These are phyloP conservation scores for Hydnum rufescens DNA, from an alignment of 768 basidiomycete genomes.

Conservation along the genomic window DNA sequence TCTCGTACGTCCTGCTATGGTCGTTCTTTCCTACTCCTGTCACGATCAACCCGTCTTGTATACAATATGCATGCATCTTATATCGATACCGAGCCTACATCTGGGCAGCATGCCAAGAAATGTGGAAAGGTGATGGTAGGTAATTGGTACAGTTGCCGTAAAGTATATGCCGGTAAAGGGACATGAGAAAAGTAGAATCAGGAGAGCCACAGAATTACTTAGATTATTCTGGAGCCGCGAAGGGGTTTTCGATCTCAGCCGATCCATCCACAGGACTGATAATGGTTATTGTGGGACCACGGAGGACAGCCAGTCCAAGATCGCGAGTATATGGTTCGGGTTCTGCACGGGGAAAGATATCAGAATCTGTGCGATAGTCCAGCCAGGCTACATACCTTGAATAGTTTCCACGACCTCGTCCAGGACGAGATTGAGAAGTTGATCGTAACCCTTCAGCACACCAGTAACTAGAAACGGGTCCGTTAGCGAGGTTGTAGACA, in stretches of 20 bases:
- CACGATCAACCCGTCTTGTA: too few species aligned
- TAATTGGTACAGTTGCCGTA: neutral
- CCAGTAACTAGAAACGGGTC: conserved; percentile 46
- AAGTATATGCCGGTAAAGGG: neutral
- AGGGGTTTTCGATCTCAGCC: conserved; percentile 86
- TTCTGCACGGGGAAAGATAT: neutral
- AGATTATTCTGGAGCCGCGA: conserved; percentile 49
- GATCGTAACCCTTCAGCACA: conserved; percentile 87
- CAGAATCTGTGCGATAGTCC: neutral
- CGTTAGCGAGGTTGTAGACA: neutral
- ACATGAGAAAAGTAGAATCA: too few species aligned
- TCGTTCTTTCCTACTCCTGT: neutral
- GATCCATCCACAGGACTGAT: conserved; percentile 89
- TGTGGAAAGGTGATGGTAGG: neutral
- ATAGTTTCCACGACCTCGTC: conserved; percentile 84
- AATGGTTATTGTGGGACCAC: conserved; percentile 87
- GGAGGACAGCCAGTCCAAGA: conserved; percentile 71
- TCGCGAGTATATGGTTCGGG: conserved; percentile 12
- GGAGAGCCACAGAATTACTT: too few species aligned
- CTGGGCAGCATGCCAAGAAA: too few species aligned
- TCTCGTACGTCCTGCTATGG: neutral
- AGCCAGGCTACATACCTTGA: conserved; percentile 28
- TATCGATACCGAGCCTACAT: too few species aligned
- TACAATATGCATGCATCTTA: too few species aligned
- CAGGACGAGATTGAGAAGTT: conserved; percentile 87